These are phyloP conservation scores for Astraeus odoratus DNA, from an alignment of 768 basidiomycete genomes.

Conservation along the genomic window DNA sequence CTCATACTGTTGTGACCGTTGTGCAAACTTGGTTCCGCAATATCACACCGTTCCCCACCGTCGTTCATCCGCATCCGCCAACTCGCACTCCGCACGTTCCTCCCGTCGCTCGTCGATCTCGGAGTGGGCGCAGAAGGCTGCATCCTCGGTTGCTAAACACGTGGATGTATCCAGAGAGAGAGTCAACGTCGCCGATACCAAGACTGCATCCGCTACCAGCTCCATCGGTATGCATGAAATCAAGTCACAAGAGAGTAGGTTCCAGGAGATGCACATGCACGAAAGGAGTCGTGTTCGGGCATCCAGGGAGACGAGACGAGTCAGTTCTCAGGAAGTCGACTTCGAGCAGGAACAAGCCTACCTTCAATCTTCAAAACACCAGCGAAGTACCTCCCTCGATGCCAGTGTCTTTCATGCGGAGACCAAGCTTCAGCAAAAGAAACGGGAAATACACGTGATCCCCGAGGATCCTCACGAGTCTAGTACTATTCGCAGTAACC, in stretches of 20 bases:
- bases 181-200: not conserved
- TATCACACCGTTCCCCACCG: slow-evolving; percentile 22
- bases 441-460: slow-evolving; percentile 24
- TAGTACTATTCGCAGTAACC: slow-evolving; percentile 9
- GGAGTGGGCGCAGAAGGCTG: slow-evolving; percentile 8
- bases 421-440: slow-evolving; percentile 14
- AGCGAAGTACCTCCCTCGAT: slow-evolving; percentile 14
- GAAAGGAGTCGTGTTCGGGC: slow-evolving; percentile 11
- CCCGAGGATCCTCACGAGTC: slow-evolving; percentile 22
- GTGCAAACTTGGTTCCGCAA: slow-evolving; percentile 28
- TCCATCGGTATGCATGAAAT: slow-evolving; percentile 8
- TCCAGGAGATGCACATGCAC: slow-evolving; percentile 13
- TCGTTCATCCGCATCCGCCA: slow-evolving; percentile 21
- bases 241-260: slow-evolving; percentile 5
- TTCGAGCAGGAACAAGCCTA: slow-evolving; percentile 10
- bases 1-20: slow-evolving; percentile 29
- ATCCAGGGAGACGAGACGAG: slow-evolving; percentile 12
- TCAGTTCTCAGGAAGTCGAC: slow-evolving; percentile 6
- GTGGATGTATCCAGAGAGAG: slow-evolving; percentile 8
- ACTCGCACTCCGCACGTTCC: slow-evolving; percentile 19
- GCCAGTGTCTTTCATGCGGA: slow-evolving; percentile 11
- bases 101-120: slow-evolving; percentile 18
- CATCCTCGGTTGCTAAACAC: slow-evolving; percentile 14
- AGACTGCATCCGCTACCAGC: slow-evolving; percentile 10
- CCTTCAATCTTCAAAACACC: slow-evolving; percentile 6